Evolutionary conservation across 208 protist species (phyloP).

Genomic region (Leishmania gerbilli): DNA sequence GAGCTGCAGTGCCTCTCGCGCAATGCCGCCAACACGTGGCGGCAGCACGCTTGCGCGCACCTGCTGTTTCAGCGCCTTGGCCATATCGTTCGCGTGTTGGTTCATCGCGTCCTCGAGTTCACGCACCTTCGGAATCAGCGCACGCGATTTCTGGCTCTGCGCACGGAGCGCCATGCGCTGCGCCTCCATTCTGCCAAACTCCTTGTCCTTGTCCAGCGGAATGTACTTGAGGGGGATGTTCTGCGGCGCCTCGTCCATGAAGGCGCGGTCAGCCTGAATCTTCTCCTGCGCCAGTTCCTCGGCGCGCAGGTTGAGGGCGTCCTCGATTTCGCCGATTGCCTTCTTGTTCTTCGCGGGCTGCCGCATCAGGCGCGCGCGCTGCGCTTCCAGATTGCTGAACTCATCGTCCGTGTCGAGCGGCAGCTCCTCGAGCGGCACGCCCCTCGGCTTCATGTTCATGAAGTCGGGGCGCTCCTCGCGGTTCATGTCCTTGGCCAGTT

Average conservation of each 20-base stretch:
- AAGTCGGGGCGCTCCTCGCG: slow-evolving; percentile 61
- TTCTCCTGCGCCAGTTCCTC: slow-evolving; percentile 76
- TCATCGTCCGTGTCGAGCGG: slow-evolving; percentile 70
- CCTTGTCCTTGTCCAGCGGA: slow-evolving; percentile 61
- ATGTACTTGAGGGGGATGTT: slow-evolving; percentile 62
- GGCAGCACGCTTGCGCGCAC: slow-evolving; percentile 47
- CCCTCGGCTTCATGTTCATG: slow-evolving; percentile 47
- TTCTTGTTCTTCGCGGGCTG: slow-evolving; percentile 65
- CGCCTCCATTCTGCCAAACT: slow-evolving; percentile 66
- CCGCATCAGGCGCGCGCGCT: slow-evolving; percentile 60
- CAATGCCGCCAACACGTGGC: slow-evolving; percentile 48
- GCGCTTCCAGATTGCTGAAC: slow-evolving; percentile 68
- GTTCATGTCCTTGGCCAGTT: slow-evolving; percentile 74
- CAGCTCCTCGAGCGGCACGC: slow-evolving; percentile 63
- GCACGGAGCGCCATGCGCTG: slow-evolving; percentile 51
- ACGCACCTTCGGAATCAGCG: slow-evolving; percentile 40
- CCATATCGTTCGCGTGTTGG: slow-evolving; percentile 53
- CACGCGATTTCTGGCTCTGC: slow-evolving; percentile 39
- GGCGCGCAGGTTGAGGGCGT: slow-evolving; percentile 63
- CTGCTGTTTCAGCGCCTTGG: slow-evolving; percentile 51
- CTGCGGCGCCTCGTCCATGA: slow-evolving; percentile 72
- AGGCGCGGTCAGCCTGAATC: slow-evolving; percentile 64
- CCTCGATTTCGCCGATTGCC: slow-evolving; percentile 53
- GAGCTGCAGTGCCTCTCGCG: slow-evolving; percentile 53
- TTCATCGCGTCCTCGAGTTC: slow-evolving; percentile 75